Conservation (phyloP, 805 yeast species). For the Lachancea thermotolerans region DNA sequence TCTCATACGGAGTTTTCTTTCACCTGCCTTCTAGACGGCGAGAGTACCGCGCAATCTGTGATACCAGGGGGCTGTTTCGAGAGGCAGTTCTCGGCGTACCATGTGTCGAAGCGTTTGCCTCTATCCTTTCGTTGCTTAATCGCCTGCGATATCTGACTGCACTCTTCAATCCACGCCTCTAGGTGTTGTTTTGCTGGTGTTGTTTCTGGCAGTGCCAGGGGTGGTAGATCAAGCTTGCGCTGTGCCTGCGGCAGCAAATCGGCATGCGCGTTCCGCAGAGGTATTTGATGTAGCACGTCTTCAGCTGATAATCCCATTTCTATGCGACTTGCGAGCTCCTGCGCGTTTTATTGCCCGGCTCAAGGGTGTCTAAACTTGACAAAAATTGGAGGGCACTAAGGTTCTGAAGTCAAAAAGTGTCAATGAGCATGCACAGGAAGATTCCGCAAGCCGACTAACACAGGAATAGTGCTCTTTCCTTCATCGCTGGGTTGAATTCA, state of each 20-base stretch:
- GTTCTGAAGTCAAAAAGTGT: no score
- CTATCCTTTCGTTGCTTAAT: conserved; percentile 13
- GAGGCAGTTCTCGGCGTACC: conserved; percentile 21
- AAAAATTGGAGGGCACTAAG: no score
- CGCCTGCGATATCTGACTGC: conserved; percentile 13
- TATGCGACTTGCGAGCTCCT: neutral
- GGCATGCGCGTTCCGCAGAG: conserved; percentile 22
- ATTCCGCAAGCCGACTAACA: no score
- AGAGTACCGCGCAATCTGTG: conserved; percentile 13
- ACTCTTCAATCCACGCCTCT: conserved; percentile 24
- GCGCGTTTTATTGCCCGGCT: neutral
- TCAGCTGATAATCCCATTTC: conserved; percentile 2
- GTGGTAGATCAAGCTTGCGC: conserved; percentile 11
- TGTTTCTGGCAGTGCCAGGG: conserved; percentile 13
- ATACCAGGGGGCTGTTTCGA: conserved; percentile 29
- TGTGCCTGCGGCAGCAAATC: conserved; percentile 16
- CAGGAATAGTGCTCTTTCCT: no score
- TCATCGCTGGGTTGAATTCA: no score
- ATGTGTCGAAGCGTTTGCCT: conserved; percentile 16
- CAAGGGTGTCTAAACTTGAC: no score
- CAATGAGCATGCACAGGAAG: no score
- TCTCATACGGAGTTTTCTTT: neutral
- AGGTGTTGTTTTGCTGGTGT: conserved; percentile 20
- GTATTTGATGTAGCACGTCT: conserved; percentile 10
- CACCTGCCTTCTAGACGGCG: conserved; percentile 13